Evolutionary conservation across 1,284 basidiomycete species (phyloP).

Genomic region (Heterobasidion annosum): DNA sequence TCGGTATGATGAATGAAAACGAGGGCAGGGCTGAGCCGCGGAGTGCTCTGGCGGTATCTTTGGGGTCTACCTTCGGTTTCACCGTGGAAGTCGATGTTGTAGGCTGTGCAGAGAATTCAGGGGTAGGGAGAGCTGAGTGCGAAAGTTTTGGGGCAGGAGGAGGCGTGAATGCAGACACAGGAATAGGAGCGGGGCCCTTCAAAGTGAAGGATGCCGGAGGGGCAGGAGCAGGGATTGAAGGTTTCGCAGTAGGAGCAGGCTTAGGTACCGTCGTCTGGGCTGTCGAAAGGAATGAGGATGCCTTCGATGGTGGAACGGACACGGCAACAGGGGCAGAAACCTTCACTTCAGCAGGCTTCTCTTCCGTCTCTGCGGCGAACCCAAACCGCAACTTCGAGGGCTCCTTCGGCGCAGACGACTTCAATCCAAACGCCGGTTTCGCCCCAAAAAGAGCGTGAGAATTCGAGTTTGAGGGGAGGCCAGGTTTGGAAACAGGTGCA

Average conservation of each 20-base stretch:
- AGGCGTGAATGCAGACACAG: not conserved
- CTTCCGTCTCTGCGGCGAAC: slow-evolving; percentile 11
- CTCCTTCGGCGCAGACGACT: slow-evolving; percentile 50
- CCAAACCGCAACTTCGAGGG: slow-evolving; percentile 61
- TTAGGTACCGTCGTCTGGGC: not conserved
- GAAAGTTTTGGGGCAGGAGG: not conserved
- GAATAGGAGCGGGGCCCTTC: not conserved
- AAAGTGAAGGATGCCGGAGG: not conserved
- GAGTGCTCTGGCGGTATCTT: slow-evolving; percentile 18
- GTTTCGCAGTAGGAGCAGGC: not conserved
- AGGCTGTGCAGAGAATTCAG: slow-evolving; percentile 17
- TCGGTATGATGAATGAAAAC: slow-evolving; percentile 27
- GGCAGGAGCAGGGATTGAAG: not conserved
- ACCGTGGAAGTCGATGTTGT: slow-evolving; percentile 20
- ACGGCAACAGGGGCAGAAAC: not conserved
- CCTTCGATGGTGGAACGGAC: too few species aligned
- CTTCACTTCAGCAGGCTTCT: not conserved
- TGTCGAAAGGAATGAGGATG: too few species aligned
- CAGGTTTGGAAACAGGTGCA: not conserved
- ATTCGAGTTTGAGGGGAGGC: not conserved
- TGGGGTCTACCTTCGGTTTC: slow-evolving; percentile 17
- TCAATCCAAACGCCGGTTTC: slow-evolving; percentile 22
- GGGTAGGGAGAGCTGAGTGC: slow-evolving; percentile 6
- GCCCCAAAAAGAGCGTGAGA: slow-evolving; percentile 1
- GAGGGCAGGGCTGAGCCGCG: slow-evolving; percentile 26